Base-by-base conservation (phyloP, 768 basidiomycete genomes). In the Jaapia argillacea region DNA sequence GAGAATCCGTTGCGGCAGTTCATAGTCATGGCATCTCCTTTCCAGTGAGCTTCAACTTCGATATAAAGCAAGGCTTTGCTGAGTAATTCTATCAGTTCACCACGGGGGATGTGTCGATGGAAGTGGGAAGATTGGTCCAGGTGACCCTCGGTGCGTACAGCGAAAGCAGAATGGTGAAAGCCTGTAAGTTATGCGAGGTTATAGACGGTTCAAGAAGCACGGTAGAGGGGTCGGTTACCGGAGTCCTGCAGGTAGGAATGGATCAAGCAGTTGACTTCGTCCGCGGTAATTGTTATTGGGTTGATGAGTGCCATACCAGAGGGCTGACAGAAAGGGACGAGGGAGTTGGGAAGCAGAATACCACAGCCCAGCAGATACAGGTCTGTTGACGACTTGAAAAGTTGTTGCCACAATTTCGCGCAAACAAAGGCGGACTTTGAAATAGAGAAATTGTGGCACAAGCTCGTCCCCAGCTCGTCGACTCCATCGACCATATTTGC, bases 21-120 rank as follows among this genome's bases (percentile, higher is more conserved):
- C 36, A 65, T 68, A 5, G 75, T 71, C 46, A 82, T 62, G 26
- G 68, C 65, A 54, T 77, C 77, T 6, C 70, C 71, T 48, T 76
- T 74, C 80, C 84, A 90, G 53, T 90, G 88, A 5, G 80, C 72
- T 66, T 91, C 88, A 42, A 85, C 84, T 63, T 91, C 88, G 16
- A 72, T 67, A 51, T 87, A 91, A 6, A 90, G 72, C 14, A 91
- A 65, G 3, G 88, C 78, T 62, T 87, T 90, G 56, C 74, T 72
- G 25, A 91, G 73, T 20, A 89, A 75, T 45, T 90, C 85, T 31
- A 88, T 67, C 21, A 91, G 72, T 56, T 89, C 85, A 7, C 88
- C 88, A 16, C 86, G 77, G 21, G 79, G 81, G 41, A 91, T 79
- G 47, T 85, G 81, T 55, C 81, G 84, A 49, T 72, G 68, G 46